Evolutionary conservation across 495 filamentous ascomycete genomes (phyloP).

Genomic region (Aspergillus baeticus): DNA sequence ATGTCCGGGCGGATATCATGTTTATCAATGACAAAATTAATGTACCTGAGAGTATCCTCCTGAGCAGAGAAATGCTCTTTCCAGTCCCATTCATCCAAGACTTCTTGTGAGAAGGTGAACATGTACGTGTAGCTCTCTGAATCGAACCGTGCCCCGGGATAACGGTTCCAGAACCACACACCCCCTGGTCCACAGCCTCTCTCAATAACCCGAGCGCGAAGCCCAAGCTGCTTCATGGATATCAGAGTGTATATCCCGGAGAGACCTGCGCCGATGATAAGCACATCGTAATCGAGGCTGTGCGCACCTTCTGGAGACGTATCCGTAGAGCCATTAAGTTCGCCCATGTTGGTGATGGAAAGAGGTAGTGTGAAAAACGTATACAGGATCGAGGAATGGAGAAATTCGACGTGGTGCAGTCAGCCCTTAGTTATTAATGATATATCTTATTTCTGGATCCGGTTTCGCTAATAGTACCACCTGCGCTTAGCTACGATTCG

Average conservation of each 20-base stretch:
- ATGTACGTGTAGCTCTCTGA: slow-evolving; percentile 22
- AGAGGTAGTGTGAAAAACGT: too few relatives aligned
- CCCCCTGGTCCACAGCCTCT: slow-evolving; percentile 44
- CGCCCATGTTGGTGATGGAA: too few relatives aligned
- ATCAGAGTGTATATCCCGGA: slow-evolving; percentile 43
- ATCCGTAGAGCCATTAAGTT: too few relatives aligned
- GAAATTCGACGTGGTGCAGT: too few relatives aligned
- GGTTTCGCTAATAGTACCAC: too few relatives aligned
- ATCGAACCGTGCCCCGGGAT: slow-evolving; percentile 25
- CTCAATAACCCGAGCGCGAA: slow-evolving; percentile 46
- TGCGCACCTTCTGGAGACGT: too few relatives aligned
- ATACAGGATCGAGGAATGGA: too few relatives aligned
- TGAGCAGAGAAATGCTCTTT: slow-evolving; percentile 23
- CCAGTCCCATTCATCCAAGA: slow-evolving; percentile 30
- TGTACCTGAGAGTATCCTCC: slow-evolving; percentile 23
- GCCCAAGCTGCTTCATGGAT: slow-evolving; percentile 40
- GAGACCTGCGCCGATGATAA: slow-evolving; percentile 53
- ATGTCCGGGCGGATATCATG: slow-evolving; percentile 28
- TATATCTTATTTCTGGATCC: too few relatives aligned
- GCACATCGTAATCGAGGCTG: slow-evolving; percentile 33
- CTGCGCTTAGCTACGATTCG: too few relatives aligned
- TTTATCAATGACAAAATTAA: slow-evolving; percentile 22
- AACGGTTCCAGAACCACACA: slow-evolving; percentile 41
- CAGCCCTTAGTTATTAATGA: too few relatives aligned
- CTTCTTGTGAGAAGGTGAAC: slow-evolving; percentile 23